Evolutionary conservation across 345 rosid genomes (phyloP).

Genomic region (Excoecaria cochinchinensis): DNA sequence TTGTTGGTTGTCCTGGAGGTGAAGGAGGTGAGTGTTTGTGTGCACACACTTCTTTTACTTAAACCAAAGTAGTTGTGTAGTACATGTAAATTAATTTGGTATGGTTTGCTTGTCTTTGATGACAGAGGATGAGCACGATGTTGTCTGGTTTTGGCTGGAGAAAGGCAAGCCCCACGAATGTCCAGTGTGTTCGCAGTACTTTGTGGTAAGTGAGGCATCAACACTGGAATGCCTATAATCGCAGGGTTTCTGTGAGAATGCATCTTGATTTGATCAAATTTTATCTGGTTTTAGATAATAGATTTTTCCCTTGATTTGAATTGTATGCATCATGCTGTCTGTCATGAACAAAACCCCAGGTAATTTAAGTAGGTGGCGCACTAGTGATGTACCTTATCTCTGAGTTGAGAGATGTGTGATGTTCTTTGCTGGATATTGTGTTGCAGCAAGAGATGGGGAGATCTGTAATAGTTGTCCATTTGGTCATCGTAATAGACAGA

Average conservation of each 20-base stretch:
- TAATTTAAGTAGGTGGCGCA: not conserved
- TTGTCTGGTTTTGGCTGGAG: conserved; percentile 97
- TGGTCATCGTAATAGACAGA: not conserved
- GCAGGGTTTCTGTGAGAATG: not conserved
- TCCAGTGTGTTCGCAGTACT: conserved; percentile 81
- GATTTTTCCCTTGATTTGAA: not conserved
- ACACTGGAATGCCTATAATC: conserved; percentile 4
- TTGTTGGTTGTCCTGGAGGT: conserved; percentile 87
- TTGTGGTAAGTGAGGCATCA: conserved; percentile 55
- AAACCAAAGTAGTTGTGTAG: not conserved
- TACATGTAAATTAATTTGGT: not conserved
- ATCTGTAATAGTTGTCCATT: not conserved
- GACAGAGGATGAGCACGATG: conserved; percentile 93
- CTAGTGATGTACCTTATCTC: not conserved
- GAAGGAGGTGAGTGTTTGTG: conserved; percentile 59
- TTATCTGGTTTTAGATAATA: not conserved
- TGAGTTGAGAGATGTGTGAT: not conserved
- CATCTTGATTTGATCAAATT: conserved; percentile 1
- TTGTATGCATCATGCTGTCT: not conserved
- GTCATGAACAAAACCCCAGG: not conserved
- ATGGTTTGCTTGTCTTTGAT: conserved; percentile 1
- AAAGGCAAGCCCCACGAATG: conserved; percentile 83
- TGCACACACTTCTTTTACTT: not conserved
- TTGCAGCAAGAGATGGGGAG: not conserved
- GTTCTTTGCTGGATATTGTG: not conserved